phyloP scores from a whole-genome alignment of 345 rosid species.

The Anacardium occidentale region DNA sequence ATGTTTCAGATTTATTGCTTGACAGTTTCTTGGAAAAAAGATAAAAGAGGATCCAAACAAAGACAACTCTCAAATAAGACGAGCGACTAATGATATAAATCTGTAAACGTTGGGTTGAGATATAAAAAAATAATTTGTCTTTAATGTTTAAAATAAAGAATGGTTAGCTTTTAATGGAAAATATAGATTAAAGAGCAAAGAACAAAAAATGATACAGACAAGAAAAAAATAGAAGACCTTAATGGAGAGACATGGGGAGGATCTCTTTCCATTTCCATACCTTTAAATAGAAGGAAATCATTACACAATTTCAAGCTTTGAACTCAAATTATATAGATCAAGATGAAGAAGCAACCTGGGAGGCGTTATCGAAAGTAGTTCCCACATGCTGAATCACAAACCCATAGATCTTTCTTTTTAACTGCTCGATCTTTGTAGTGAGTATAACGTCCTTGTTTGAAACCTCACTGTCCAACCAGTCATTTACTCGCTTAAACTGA shows the following conservation, averaged over 20 bases:
- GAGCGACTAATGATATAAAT: not conserved
- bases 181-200: no score
- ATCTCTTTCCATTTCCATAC: not conserved
- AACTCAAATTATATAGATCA: slow-evolving; percentile 9
- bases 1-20: no score
- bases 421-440: slow-evolving; percentile 54
- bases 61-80: no score
- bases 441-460: slow-evolving; percentile 37
- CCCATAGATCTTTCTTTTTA: slow-evolving; percentile 82
- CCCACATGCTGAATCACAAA: slow-evolving; percentile 96
- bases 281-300: not conserved
- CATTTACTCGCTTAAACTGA: slow-evolving; percentile 80
- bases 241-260: no score
- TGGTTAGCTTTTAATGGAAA: no score
- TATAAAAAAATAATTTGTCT: not conserved
- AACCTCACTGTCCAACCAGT: slow-evolving; percentile 62
- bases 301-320: not conserved
- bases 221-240: no score
- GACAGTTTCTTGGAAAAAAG: no score
- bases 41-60: not conserved
- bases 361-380: slow-evolving; percentile 60
- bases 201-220: not conserved
- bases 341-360: slow-evolving; percentile 11
- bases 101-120: not conserved
- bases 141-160: not conserved